These are phyloP conservation scores for Dinochytrium kinnereticum DNA, from an alignment of 371 early-diverging fungal species.

Conservation along the genomic window DNA sequence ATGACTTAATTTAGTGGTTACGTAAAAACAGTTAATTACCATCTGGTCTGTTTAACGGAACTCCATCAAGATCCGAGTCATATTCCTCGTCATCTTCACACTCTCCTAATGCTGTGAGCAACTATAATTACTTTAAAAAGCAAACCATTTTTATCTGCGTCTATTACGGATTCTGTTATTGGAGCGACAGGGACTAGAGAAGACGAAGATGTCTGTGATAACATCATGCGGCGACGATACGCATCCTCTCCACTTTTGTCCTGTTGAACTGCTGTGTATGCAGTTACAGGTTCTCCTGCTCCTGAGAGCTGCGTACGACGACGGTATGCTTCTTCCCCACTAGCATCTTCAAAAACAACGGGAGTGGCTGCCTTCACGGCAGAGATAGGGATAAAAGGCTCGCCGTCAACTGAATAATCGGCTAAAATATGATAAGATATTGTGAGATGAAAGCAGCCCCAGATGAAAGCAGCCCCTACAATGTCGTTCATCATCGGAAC, in stretches of 20 bases:
- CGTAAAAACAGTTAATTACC: too few species aligned
- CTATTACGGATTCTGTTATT: too few species aligned
- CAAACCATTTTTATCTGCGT: too few species aligned
- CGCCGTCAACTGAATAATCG: neutral
- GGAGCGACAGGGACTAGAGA: neutral
- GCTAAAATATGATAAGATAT: too few species aligned
- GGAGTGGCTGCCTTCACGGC: too few species aligned
- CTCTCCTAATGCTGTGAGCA: too few species aligned
- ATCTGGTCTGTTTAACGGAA: neutral
- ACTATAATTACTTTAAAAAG: too few species aligned
- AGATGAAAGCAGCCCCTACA: too few species aligned
- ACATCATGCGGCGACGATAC: slow-evolving; percentile 63
- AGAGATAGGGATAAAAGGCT: neutral
- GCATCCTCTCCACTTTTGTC: slow-evolving; percentile 75
- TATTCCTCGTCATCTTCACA: neutral
- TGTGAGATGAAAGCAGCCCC: too few species aligned
- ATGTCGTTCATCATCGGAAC: neutral
- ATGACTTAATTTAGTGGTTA: too few species aligned
- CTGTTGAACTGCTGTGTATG: too few species aligned
- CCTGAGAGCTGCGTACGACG: slow-evolving; percentile 12
- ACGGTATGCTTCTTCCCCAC: slow-evolving; percentile 23
- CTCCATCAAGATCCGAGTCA: slow-evolving; percentile 13
- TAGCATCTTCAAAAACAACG: slow-evolving; percentile 3
- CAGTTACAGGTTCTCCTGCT: slow-evolving; percentile 32
- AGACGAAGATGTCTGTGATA: too few species aligned